Conservation (phyloP, 2,329 filamentous ascomycete genomes). For the Cucurbitaria berberidis region DNA sequence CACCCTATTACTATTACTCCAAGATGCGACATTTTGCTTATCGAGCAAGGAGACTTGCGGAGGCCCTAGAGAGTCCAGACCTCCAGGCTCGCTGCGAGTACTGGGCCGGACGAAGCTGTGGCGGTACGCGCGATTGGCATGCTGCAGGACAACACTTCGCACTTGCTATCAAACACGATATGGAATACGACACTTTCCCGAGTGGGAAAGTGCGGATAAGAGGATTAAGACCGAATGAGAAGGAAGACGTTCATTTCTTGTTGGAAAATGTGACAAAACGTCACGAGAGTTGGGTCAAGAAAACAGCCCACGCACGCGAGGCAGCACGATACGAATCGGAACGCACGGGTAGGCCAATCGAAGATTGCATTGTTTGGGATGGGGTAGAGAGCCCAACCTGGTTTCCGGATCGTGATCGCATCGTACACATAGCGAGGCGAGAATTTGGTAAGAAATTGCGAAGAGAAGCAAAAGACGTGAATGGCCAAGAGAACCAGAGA, state of each 20-base stretch:
- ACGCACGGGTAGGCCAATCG: neutral
- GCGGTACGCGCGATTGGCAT: constrained; percentile 9
- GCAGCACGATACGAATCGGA: neutral
- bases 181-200: neutral
- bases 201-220: neutral
- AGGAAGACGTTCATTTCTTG: constrained; percentile 11
- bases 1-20: neutral
- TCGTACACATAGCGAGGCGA: neutral
- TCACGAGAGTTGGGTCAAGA: neutral
- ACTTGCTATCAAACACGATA: constrained; percentile 12
- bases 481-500: neutral
- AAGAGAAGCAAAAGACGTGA: neutral
- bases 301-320: neutral
- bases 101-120: constrained; percentile 25
- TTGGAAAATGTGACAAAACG: constrained; percentile 3
- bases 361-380: neutral
- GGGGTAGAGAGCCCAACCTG: neutral
- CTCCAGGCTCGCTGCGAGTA: constrained; percentile 26
- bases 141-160: constrained; percentile 14
- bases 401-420: constrained; percentile 5
- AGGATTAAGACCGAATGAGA: constrained; percentile 11
- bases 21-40: constrained; percentile 8
- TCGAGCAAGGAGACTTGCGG: constrained; percentile 13
- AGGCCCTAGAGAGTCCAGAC: constrained; percentile 9
- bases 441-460: neutral